A percentile compares a stretch with the other conserved stretches of the same genome.
phyloP scores from a whole-genome alignment of 2,329 filamentous ascomycete genomes.

The Thelonectria blattea region DNA sequence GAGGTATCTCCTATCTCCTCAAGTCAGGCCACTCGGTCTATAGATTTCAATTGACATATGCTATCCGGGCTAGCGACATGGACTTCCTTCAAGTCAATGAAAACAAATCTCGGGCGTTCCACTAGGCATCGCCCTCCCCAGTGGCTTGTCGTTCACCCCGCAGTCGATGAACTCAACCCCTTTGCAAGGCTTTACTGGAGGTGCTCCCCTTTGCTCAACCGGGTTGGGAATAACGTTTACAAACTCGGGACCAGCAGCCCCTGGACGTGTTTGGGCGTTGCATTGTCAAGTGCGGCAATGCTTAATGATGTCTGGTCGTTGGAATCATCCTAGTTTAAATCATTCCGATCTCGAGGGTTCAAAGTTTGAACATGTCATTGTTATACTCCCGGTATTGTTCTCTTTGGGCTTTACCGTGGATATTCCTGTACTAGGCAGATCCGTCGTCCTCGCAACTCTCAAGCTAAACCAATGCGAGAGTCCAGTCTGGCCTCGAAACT shows the following conservation, averaged over 20 bases:
- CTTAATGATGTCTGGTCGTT: conserved; percentile 82
- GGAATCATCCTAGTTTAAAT: conserved; percentile 80
- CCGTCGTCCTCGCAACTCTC: conserved; percentile 46
- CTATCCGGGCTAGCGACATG: too few species aligned
- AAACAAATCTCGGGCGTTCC: conserved; percentile 66
- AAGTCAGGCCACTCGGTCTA: not conserved
- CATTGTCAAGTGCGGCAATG: conserved; percentile 77
- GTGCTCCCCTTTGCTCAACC: conserved; percentile 76
- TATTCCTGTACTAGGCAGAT: conserved; percentile 54
- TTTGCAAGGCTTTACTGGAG: conserved; percentile 73
- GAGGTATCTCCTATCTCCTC: conserved; percentile 59
- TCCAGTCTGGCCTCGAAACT: conserved; percentile 30
- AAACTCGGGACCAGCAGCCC: conserved; percentile 53
- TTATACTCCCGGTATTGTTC: conserved; percentile 54
- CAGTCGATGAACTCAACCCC: conserved; percentile 53
- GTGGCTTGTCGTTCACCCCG: conserved; percentile 69
- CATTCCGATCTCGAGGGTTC: conserved; percentile 66
- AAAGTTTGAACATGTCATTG: conserved; percentile 39
- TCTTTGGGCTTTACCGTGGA: conserved; percentile 58
- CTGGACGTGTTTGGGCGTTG: conserved; percentile 58
- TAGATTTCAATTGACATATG: not conserved
- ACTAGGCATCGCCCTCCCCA: conserved; percentile 65
- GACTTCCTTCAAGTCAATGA: conserved; percentile 48
- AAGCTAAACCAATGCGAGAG: conserved; percentile 42
- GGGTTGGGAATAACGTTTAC: conserved; percentile 75